A percentile compares a stretch with the other conserved stretches of the same genome.
phyloP scores from a whole-genome alignment of 2,329 filamentous ascomycete species.

The Neonectria punicea region DNA sequence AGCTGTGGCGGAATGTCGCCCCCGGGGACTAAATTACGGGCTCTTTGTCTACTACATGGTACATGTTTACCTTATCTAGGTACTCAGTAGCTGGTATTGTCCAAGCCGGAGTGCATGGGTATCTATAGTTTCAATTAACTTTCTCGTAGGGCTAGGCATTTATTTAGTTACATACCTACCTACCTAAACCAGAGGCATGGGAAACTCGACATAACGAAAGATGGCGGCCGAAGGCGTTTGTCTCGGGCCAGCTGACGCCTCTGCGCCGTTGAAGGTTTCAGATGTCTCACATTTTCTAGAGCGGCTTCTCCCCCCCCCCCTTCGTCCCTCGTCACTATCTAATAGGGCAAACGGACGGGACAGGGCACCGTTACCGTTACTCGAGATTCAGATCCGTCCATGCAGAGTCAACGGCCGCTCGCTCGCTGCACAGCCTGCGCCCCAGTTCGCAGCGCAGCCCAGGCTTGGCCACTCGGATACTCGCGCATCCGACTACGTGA shows the following conservation, averaged over 20 bases:
- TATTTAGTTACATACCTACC: too few relatives aligned
- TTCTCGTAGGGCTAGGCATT: conserved; percentile 9
- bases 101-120: too few relatives aligned
- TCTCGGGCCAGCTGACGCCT: conserved; percentile 10
- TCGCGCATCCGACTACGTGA: conserved; percentile 13
- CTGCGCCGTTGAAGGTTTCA: conserved; percentile 25
- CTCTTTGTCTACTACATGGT: not conserved
- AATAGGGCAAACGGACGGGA: not conserved
- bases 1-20: not conserved
- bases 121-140: not conserved
- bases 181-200: not conserved
- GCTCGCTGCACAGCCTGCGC: too few relatives aligned
- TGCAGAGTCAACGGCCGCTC: not conserved
- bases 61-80: not conserved
- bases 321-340: not conserved
- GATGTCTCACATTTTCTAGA: conserved; percentile 1
- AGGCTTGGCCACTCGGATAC: conserved; percentile 17
- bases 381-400: conserved; percentile 1
- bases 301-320: not conserved
- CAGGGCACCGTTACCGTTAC: not conserved
- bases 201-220: not conserved
- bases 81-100: too few relatives aligned
- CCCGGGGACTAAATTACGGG: not conserved
- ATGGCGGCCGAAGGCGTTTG: not conserved
- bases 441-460: not conserved